These are phyloP conservation scores for Cyclostephanos tholiformis DNA, from an alignment of 108 stramenopile species.

Conservation along the genomic window DNA sequence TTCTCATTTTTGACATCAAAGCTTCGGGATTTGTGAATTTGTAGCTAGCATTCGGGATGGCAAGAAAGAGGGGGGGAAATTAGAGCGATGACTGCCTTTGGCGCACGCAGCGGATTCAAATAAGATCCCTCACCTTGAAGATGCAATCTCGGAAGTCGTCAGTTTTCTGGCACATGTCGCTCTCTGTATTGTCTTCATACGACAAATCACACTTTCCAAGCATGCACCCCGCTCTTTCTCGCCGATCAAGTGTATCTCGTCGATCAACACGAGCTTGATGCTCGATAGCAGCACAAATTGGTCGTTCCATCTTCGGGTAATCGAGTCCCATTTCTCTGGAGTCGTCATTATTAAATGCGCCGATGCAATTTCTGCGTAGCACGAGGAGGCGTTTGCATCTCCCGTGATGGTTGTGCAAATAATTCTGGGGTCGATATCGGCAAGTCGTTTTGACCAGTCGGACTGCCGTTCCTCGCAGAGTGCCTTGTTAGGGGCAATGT, in stretches of 20 bases:
- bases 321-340: constrained; percentile 96
- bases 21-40: constrained; percentile 58
- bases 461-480: constrained; percentile 90
- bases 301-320: constrained; percentile 92
- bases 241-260: constrained; percentile 95
- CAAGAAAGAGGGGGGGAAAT: neutral
- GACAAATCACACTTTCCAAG: constrained; percentile 85
- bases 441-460: constrained; percentile 86
- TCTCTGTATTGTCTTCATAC: constrained; percentile 91
- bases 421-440: constrained; percentile 62
- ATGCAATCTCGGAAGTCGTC: constrained; percentile 33
- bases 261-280: constrained; percentile 90
- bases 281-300: constrained; percentile 87
- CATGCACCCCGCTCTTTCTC: constrained; percentile 86
- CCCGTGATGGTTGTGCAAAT: constrained; percentile 87
- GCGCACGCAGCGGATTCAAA: neutral
- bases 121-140: constrained; percentile 39
- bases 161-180: constrained; percentile 46
- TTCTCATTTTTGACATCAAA: constrained; percentile 74
- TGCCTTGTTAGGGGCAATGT: constrained; percentile 95
- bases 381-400: constrained; percentile 60
- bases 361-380: constrained; percentile 71
- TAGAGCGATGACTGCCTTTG: neutral
- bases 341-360: constrained; percentile 92
- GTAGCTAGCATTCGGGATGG: constrained; percentile 42